Evolutionary conservation across 2,329 filamentous ascomycete species (phyloP), one percentile per base, ranked within the genome.

Genomic region (Mycogone perniciosa): DNA sequence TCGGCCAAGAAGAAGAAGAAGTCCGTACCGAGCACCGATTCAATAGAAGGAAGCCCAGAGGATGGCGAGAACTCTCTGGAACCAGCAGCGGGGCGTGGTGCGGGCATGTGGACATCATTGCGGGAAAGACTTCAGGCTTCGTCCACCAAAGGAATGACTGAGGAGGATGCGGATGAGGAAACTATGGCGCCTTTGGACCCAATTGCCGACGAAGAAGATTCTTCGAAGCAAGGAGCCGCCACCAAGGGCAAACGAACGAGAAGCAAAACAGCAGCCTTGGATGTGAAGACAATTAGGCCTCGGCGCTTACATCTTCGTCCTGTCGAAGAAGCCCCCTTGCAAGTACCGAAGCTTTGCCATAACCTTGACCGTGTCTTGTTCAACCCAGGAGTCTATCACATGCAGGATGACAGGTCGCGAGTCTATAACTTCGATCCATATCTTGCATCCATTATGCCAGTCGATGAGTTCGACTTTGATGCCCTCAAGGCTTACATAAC

Each of bases 371-470:
- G 90, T 51, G 92, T 95, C n/a, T 73, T 99, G 3, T 99, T 99
- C 77, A 99, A 96, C 62, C 86, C 86, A 2, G 91, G 93, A 26
- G 88, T 96, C 35, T 96, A 96, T 66, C 85, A 89, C 46, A 79
- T 99, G 46, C 91, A 95, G 68, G 93, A 99, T 65, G 84, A 86
- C 27, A 81, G 89, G 52, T 90, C 92, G 37, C 80, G 84, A 13
- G 89, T 97, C 6, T 99, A 84, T 76, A 99, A 99, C 66, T 99
- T 99, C 61, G 92, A 99, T 64, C 93, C 95, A 0, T 96, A 96
- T 62, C 77, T 99, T 20, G 82, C 90, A 54, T 84, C 83, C 47
- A 95, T 99, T 60, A 97, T 97, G 89, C 91, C 93, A 2, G 84
- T 93, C 11, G 75, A 81, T 2, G 89, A 99, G 63, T 99, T 99